Percentiles rank a stretch among this genome's conserved stretches.
These are phyloP conservation scores for Abortiporus biennis DNA, from an alignment of 1,284 basidiomycete species.

Conservation along the genomic window DNA sequence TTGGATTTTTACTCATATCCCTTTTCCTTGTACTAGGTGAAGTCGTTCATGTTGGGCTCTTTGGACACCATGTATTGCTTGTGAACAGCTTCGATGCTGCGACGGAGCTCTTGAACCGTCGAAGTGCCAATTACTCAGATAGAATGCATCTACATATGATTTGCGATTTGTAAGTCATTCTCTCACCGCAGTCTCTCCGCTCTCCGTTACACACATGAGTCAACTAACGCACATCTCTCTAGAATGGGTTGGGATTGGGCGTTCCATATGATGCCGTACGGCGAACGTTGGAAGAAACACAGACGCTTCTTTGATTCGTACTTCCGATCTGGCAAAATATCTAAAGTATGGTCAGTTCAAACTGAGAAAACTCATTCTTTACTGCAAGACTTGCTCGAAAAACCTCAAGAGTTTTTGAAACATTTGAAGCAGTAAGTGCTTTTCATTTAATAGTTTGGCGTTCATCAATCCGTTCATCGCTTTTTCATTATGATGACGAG, in stretches of 20 bases:
- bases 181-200: neutral
- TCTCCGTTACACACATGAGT: neutral
- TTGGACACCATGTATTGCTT: constrained; percentile 11
- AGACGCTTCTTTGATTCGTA: constrained; percentile 41
- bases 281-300: constrained; percentile 42
- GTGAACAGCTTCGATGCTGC: constrained; percentile 12
- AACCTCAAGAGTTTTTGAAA: constrained; percentile 31
- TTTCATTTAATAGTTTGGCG: neutral
- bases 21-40: constrained; percentile 9
- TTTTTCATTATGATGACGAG: neutral
- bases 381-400: constrained; percentile 30
- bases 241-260: constrained; percentile 50
- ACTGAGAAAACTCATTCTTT: constrained; percentile 23
- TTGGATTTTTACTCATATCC: neutral
- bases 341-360: constrained; percentile 27
- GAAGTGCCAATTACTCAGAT: constrained; percentile 13
- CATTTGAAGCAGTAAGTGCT: constrained; percentile 38
- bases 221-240: neutral
- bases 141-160: constrained; percentile 6
- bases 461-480: neutral
- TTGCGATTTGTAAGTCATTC: constrained; percentile 3
- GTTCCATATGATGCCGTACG: constrained; percentile 46
- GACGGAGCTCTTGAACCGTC: constrained; percentile 10
- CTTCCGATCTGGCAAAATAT: constrained; percentile 32
- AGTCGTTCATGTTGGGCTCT: constrained; percentile 8